These are phyloP conservation scores for Chaetomium sp. DNA, from an alignment of 2,329 filamentous ascomycete species.

Conservation along the genomic window DNA sequence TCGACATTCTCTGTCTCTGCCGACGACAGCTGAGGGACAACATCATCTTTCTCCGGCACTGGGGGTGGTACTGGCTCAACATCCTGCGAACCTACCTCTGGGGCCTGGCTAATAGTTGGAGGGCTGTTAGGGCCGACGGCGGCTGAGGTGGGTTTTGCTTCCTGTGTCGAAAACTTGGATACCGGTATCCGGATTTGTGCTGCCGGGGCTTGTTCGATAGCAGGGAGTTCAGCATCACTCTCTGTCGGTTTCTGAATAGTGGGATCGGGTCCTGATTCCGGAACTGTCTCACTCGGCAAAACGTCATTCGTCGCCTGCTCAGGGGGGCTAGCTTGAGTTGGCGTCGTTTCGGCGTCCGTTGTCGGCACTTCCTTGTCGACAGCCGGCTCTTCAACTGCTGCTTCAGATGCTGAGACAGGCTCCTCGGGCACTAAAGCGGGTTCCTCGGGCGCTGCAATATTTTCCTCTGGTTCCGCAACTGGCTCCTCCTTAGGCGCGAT, in stretches of 20 bases:
- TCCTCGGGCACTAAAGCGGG: not conserved
- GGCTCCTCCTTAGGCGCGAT: conserved; percentile 5
- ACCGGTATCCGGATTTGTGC: conserved; percentile 30
- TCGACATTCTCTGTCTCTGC: conserved; percentile 25
- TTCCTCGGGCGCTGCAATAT: no score
- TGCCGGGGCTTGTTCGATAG: conserved; percentile 18
- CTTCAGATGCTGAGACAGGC: conserved; percentile 5
- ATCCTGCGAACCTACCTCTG: conserved; percentile 14
- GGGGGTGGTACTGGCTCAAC: conserved; percentile 9
- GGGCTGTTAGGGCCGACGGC: conserved; percentile 18
- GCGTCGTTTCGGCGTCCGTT: not conserved
- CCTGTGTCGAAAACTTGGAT: conserved; percentile 40
- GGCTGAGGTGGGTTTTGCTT: conserved; percentile 26
- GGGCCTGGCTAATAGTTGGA: conserved; percentile 4
- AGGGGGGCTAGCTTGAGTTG: not conserved
- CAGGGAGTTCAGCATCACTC: not conserved
- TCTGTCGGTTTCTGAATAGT: not conserved
- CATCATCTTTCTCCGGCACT: conserved; percentile 15
- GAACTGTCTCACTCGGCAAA: not conserved
- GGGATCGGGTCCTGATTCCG: not conserved
- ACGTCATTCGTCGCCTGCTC: conserved; percentile 3
- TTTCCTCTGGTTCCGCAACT: conserved; percentile 8
- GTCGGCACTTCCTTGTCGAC: not conserved
- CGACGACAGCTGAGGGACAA: conserved; percentile 19
- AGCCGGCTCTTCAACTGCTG: conserved; percentile 9